phyloP scores from a whole-genome alignment of 345 rosid genomes.

The Eucalyptus curtisii region DNA sequence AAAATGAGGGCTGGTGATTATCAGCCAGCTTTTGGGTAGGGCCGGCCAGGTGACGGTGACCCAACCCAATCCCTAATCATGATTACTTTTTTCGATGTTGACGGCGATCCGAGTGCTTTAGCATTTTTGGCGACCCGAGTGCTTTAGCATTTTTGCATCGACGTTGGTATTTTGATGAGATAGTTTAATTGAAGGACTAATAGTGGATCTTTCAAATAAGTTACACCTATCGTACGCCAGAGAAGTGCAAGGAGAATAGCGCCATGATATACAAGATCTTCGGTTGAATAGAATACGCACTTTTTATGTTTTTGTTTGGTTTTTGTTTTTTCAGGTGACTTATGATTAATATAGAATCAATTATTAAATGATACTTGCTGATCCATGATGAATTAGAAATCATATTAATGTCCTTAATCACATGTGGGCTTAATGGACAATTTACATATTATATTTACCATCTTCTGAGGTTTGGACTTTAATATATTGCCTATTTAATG shows the following conservation, averaged over 20 bases:
- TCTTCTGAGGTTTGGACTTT: not conserved
- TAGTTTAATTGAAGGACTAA: not conserved
- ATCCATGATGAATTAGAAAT: not conserved
- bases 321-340: not conserved
- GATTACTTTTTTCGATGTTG: not conserved
- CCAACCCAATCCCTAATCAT: not conserved
- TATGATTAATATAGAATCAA: not conserved
- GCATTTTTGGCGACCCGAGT: accelerated
- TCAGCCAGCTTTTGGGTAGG: not conserved
- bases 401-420: not conserved
- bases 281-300: too few species aligned
- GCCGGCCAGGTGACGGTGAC: not conserved
- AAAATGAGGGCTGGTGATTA: not conserved
- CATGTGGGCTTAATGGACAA: not conserved
- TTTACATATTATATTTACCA: not conserved
- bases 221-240: accelerated
- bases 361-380: too few species aligned
- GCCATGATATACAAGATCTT: not conserved
- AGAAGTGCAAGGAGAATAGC: not conserved
- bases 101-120: accelerated
- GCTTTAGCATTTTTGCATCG: not conserved
- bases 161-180: not conserved
- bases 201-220: not conserved
- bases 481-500: not conserved
- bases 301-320: not conserved